Evolutionary conservation across 306 rosid species (phyloP), one percentile per base, ranked within the genome.

Genomic region (Alnus glutinosa): DNA sequence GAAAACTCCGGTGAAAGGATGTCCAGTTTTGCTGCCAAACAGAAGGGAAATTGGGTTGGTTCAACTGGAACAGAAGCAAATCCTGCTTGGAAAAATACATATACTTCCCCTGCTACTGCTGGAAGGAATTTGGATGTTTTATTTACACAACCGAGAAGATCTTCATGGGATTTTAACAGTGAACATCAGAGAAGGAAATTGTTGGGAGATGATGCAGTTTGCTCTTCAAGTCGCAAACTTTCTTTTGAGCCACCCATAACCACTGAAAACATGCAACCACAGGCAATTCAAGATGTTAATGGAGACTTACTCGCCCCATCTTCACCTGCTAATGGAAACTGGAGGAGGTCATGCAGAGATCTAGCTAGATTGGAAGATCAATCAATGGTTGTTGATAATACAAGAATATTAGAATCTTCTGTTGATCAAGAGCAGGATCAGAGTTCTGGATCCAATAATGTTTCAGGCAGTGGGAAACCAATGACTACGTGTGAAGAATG

Each of bases 131-230:
- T 19, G 16, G 81, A 85, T 73, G 71, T 78, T 82, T 85, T 87
- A 34, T 71, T 78, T 72, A 77, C 92, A 23, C 93, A 89, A 66
- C 88, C 92, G 28, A 23, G 28, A 2, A 90, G 84, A 75, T 63
- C 78, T 19, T 55, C 86, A n/a, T 86, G 97, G 92, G 91, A 92
- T 37, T 80, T 86, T 75, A 80, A 71, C 67, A 52, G 77, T 72
- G 87, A 88, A 75, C 34, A 72, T 47, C 88, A 76, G 82, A 87
- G 72, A 42, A 55, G 83, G 79, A 89, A 86, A 78, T 52, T 12
- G 16, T 81, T 90, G 89, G 79, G 83, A 78, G 78, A 83, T 66
- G 72, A 44, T 58, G 71, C 37, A 28, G 70, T 37, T 78, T 54
- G 75, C 62, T 73, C 80, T 82, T 83, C 91, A 46, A 83, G 82